Evolutionary conservation across 2,329 filamentous ascomycete genomes (phyloP), one percentile per base, ranked within the genome.

Genomic region (Stromatinia cepivora): DNA sequence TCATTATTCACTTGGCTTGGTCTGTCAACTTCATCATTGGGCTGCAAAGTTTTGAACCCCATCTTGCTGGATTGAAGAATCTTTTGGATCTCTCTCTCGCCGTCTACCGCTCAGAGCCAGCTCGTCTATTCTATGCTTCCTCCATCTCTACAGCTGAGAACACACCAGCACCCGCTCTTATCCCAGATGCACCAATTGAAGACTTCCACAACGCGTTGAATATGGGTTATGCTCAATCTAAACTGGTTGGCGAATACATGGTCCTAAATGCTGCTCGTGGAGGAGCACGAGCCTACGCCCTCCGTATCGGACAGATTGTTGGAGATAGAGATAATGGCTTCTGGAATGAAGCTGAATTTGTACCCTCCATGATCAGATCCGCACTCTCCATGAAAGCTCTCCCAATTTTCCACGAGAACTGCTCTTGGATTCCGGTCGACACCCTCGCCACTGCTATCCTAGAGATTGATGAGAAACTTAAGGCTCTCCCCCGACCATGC

Each of bases 281-380:
- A 8, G 79, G 78, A 0, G 74, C 80, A 58, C 1, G 76, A 74
- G 56, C 74, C 77, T 13, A 78, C 78, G 5, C 84, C 7, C 74
- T 85, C 3, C 79, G 85, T 0, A 80, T 86, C 1, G 85, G 85
- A 0, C 85, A 86, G 73, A 81, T 87, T 13, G 81, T 84, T 10
- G 83, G 81, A 1, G 83, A 85, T 69, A 82, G 20, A 84, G 83
- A 74, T 28, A 53, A 42, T 13, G 66, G 66, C 15, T 83, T 11
- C 85, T 69, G 85, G 85, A 86, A 84, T 72, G 73, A 77, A 15
- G 81, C 79, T 0, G 85, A 86, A 71, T 84, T 83, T 0, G 84
- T 86, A 15, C 84, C 86, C 0, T 73, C 87, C 52, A 82, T 87
- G 75, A 76, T 88, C 0, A 83, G 82, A 52, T 82, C 79, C 0